Conservation (phyloP, 805 yeast species). For the Saturnispora kantuleensis region DNA sequence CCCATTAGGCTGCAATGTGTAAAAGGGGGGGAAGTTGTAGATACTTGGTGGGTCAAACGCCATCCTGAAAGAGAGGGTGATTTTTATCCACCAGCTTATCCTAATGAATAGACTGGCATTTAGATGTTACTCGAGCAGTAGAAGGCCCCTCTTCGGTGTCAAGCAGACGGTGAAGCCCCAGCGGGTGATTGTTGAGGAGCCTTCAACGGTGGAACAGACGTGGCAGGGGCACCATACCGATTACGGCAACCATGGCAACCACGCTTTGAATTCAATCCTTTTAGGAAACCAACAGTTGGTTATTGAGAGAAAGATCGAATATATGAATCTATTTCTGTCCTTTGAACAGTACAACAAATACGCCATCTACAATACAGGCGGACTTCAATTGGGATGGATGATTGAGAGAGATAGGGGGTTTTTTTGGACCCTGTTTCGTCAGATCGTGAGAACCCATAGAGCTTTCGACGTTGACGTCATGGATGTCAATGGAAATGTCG, state of each 20-base stretch:
- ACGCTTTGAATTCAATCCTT: conserved; percentile 4
- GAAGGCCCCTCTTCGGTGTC: not conserved
- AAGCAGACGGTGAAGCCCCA: too few species aligned
- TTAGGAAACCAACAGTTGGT: conserved; percentile 75
- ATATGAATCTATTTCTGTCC: conserved; percentile 79
- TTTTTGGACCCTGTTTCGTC: conserved; percentile 64
- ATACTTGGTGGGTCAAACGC: conserved; percentile 36
- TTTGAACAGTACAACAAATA: conserved; percentile 87
- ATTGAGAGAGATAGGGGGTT: conserved; percentile 72
- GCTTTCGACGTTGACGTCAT: conserved; percentile 72
- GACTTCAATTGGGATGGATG: conserved; percentile 71
- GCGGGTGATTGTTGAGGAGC: too few species aligned
- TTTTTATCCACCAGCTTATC: too few species aligned
- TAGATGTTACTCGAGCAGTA: not conserved
- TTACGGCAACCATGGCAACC: too few species aligned
- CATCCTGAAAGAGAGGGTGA: too few species aligned
- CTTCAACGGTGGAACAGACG: too few species aligned
- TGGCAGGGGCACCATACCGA: too few species aligned
- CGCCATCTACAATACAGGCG: conserved; percentile 59
- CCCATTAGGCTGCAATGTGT: conserved; percentile 79
- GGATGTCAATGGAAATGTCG: conserved; percentile 49
- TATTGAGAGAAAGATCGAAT: conserved; percentile 79
- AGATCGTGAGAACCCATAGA: conserved; percentile 73
- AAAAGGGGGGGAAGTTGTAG: conserved; percentile 81
- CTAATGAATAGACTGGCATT: not conserved